phyloP scores from a whole-genome alignment of 768 basidiomycete genomes.

The Mycena amicta region DNA sequence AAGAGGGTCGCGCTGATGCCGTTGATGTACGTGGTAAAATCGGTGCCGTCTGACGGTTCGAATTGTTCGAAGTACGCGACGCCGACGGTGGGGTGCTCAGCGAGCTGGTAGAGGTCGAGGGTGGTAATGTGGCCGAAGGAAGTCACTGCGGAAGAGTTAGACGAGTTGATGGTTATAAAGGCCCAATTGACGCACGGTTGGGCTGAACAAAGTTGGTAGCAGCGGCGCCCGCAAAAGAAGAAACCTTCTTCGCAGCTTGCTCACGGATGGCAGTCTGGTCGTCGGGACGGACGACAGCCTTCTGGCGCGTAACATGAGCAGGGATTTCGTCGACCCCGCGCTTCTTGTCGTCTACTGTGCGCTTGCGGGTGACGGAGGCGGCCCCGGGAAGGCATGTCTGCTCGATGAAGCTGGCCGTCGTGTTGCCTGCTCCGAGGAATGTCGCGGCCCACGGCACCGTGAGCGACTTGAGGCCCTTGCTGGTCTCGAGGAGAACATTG shows the following conservation, averaged over 20 bases:
- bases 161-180: background rate
- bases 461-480: conserved; percentile 9
- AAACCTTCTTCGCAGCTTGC: background rate
- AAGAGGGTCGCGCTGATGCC: conserved; percentile 2
- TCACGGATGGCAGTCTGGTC: background rate
- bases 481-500: background rate
- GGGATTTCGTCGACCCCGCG: conserved; percentile 4
- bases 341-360: too few relatives aligned
- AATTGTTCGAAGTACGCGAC: conserved; percentile 18
- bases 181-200: conserved; percentile 6
- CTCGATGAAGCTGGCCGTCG: conserved; percentile 17
- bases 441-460: conserved; percentile 22
- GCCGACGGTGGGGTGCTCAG: conserved; percentile 9
- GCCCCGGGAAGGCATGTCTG: conserved; percentile 7
- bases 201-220: conserved; percentile 9
- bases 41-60: conserved; percentile 11
- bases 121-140: conserved; percentile 10
- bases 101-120: conserved; percentile 13
- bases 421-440: conserved; percentile 17
- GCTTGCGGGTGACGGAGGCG: background rate
- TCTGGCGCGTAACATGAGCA: background rate
- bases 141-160: background rate
- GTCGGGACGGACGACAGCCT: conserved; percentile 14
- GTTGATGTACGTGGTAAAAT: background rate
- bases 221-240: background rate